Evolutionary conservation across 495 filamentous ascomycete genomes (phyloP), one percentile per base, ranked within the genome.

Genomic region (Penicillium atrosanguineum): DNA sequence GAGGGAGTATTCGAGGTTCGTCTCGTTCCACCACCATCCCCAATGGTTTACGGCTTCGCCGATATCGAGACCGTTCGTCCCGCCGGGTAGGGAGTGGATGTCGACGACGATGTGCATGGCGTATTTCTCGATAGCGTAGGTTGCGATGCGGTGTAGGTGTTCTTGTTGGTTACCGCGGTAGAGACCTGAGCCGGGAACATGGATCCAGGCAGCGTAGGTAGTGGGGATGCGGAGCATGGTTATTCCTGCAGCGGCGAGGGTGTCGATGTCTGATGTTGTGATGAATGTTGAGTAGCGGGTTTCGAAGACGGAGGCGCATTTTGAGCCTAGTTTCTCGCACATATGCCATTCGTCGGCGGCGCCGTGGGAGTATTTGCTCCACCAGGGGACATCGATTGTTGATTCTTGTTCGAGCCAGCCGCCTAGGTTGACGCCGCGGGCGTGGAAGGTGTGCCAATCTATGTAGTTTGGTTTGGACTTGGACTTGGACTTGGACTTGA

Each of bases 401-500:
- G 67, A 65, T 47, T 71, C 69, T 53, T 71, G 67, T 7, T 60
- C 62, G 0, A 71, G 63, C 69, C 67, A 69, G 31, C 67, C 69
- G 8, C 69, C 67, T 12, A 71, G 57, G 31, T 71, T 71, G 38
- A 62, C 63, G 20, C 65, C 65, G 40, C 66, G 46, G 31, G 55
- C 63, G 8, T 59, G 52, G 50, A 64, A 69, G 19, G 56, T 67
- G 37, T 50, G 51, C 64, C 66, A 69, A 48, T 69, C 43, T 20
- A 60, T 48, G 44, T 67, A 67, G 40, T 46, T 25, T 2, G 28
- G 7, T 31, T 31, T 31, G 28, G 28, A 12, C 11, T 31, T 31
- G 28, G 28, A 6, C 11, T 46, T 31, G 7, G 28, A 31, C 11
- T 31, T 4, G 7, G 28, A 1, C 11, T 31, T 31, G 42, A 46